Conservation (phyloP, 352 stramenopile genomes). For the Phytophthora idaei region DNA sequence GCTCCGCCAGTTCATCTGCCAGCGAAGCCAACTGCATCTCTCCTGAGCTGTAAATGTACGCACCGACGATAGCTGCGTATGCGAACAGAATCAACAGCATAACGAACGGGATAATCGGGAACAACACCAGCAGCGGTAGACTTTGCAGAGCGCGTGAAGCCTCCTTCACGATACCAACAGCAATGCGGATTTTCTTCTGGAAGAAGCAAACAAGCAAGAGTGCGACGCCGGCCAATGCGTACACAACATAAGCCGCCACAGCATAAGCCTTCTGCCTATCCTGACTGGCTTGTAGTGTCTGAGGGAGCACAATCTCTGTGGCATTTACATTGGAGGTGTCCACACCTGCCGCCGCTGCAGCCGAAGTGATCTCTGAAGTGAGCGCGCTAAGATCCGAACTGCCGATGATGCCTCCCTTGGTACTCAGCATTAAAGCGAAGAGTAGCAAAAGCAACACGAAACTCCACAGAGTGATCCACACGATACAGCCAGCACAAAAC, state of each 20-base stretch:
- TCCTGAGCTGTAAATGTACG: conserved; percentile 73
- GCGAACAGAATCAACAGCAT: conserved; percentile 71
- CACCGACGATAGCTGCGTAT: conserved; percentile 62
- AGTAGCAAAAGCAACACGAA: conserved; percentile 71
- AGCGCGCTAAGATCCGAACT: conserved; percentile 47
- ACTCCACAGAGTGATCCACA: conserved; percentile 74
- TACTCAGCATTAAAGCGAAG: conserved; percentile 76
- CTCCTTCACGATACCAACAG: conserved; percentile 80
- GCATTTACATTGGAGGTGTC: conserved; percentile 28
- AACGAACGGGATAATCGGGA: conserved; percentile 67
- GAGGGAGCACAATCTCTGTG: conserved; percentile 45
- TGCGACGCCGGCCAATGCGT: conserved; percentile 57
- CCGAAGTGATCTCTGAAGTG: conserved; percentile 45
- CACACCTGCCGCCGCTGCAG: conserved; percentile 42
- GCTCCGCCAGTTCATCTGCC: conserved; percentile 13
- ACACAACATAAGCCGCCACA: conserved; percentile 67
- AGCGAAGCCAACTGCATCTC: conserved; percentile 52
- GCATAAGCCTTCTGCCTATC: conserved; percentile 68
- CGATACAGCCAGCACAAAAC: conserved; percentile 74
- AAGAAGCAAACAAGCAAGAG: conserved; percentile 86
- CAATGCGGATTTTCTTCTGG: conserved; percentile 81
- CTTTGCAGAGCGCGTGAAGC: conserved; percentile 64
- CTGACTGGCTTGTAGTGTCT: conserved; percentile 61
- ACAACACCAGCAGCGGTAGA: conserved; percentile 69
- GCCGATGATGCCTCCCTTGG: conserved; percentile 76